phyloP scores from a whole-genome alignment of 2,329 filamentous ascomycete genomes.

The Trichoderma lentiforme region DNA sequence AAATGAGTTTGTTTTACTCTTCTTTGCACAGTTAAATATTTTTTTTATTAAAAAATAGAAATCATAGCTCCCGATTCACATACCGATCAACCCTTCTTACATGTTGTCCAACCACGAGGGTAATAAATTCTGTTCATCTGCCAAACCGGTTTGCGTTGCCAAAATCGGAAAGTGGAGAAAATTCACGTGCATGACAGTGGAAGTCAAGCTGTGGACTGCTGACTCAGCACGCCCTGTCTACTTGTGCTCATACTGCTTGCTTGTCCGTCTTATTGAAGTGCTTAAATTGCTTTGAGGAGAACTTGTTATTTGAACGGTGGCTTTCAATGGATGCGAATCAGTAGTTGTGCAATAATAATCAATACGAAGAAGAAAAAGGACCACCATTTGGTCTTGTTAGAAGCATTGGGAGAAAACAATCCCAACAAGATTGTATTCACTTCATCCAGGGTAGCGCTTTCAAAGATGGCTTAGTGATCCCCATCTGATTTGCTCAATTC shows the following conservation, averaged over 20 bases:
- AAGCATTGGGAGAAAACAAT: not conserved
- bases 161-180: not conserved
- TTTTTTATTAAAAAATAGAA: not conserved
- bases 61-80: too few species aligned
- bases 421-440: not conserved
- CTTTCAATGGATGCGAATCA: not conserved
- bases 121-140: not conserved
- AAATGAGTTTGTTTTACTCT: not conserved
- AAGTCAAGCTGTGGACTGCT: too few species aligned
- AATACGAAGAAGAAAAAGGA: not conserved
- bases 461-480: not conserved
- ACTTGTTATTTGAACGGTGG: fast-evolving
- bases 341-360: not conserved
- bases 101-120: not conserved
- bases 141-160: not conserved
- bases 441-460: not conserved
- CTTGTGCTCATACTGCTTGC: not conserved
- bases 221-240: not conserved
- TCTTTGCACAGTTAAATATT: not conserved
- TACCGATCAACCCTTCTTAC: not conserved
- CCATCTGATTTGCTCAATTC: not conserved
- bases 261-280: not conserved
- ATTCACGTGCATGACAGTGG: not conserved
- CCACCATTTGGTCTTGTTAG: not conserved
- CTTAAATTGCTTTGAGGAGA: not conserved